Conservation (phyloP, 306 rosid genomes). For the cucumber (Cucumis sativus) region Cucumber_9930_V3 NC_026661.2:20116001-20116500, state of each 20-base stretch:
- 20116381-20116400: not conserved
- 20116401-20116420: not conserved
- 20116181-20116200: constrained; percentile 56
- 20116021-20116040: not conserved
- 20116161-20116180: constrained; percentile 84
- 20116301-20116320: constrained; percentile 72
- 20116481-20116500: not conserved
- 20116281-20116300: constrained; percentile 83
- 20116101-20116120: not conserved
- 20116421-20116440: not conserved
- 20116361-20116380: not conserved
- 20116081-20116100: constrained; percentile 5
- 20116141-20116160: constrained; percentile 97
- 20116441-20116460: not conserved
- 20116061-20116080: not conserved
- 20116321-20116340: constrained; percentile 64
- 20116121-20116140: constrained; percentile 81
- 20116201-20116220: constrained; percentile 90
- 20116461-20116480: not conserved
- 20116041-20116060: not conserved
- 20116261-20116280: constrained; percentile 89
- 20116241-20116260: constrained; percentile 76
- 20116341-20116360: constrained; percentile 69
- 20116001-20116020: not conserved
- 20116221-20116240: constrained; percentile 85